These are phyloP conservation scores for Cokeromyces recurvatus DNA, from an alignment of 371 early-diverging fungal genomes.

Conservation along the genomic window DNA sequence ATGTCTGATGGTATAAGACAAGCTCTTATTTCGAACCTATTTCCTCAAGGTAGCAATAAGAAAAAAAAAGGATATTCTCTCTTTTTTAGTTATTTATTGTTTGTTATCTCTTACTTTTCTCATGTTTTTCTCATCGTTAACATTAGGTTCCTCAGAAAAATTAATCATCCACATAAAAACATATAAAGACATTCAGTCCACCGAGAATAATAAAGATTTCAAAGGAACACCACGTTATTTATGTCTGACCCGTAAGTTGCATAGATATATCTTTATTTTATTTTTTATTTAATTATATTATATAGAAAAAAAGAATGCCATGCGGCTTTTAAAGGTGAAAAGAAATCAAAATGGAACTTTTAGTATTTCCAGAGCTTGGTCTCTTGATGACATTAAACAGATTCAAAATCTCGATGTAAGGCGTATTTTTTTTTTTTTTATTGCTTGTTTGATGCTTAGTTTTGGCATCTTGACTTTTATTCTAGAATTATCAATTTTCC, in stretches of 20 bases:
- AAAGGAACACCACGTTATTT: slow-evolving; percentile 47
- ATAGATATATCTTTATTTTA: background rate
- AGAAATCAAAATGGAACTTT: slow-evolving; percentile 52
- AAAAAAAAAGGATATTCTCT: too few relatives aligned
- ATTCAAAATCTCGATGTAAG: slow-evolving; percentile 56
- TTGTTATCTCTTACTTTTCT: background rate
- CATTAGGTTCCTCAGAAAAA: slow-evolving; percentile 27
- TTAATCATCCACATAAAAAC: slow-evolving; percentile 43
- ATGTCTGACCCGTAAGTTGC: slow-evolving; percentile 39
- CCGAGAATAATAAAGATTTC: slow-evolving; percentile 24
- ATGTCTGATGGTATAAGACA: slow-evolving; percentile 39
- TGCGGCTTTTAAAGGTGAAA: slow-evolving; percentile 53
- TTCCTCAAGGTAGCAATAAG: slow-evolving; percentile 34
- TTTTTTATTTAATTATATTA: background rate
- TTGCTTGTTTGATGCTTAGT: background rate
- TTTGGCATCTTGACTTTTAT: background rate
- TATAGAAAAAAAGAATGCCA: slow-evolving; percentile 43
- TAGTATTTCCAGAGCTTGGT: slow-evolving; percentile 54
- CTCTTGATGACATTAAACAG: slow-evolving; percentile 52
- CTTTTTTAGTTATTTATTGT: slow-evolving; percentile 1
- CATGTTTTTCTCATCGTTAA: background rate
- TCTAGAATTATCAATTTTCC: slow-evolving; percentile 42
- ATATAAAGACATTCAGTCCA: slow-evolving; percentile 46
- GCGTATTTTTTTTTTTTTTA: background rate
- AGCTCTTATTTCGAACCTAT: slow-evolving; percentile 37